A percentile compares a stretch with the other conserved stretches of the same genome.
phyloP scores from a whole-genome alignment of 106 monocot species.

The Triglochin maritima region DNA sequence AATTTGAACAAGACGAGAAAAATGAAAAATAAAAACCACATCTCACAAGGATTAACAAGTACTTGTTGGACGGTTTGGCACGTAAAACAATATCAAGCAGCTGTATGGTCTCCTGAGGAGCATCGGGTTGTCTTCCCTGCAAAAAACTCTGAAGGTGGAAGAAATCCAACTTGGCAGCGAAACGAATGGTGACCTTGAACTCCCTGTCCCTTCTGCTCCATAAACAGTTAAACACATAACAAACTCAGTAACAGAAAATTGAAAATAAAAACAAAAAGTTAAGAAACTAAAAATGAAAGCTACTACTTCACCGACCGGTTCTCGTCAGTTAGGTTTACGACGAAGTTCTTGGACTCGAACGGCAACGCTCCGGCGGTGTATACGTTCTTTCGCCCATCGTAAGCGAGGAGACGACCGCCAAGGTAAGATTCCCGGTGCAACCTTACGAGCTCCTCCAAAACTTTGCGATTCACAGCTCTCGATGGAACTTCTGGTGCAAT shows the following conservation, averaged over 20 bases:
- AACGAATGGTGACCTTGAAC: slow-evolving; percentile 8
- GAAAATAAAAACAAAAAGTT: too few relatives aligned
- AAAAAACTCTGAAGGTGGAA: slow-evolving; percentile 6
- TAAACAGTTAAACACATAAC: too few relatives aligned
- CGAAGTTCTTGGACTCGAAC: slow-evolving; percentile 15
- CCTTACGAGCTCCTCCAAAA: neutral
- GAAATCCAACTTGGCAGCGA: slow-evolving; percentile 5
- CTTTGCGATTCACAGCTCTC: neutral
- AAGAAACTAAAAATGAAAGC: too few relatives aligned
- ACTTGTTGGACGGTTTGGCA: slow-evolving; percentile 1
- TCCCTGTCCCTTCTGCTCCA: slow-evolving; percentile 3
- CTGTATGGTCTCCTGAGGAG: slow-evolving; percentile 13
- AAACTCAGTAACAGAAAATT: neutral
- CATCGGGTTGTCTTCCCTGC: neutral
- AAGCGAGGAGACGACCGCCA: slow-evolving; percentile 2
- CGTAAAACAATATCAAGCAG: slow-evolving; percentile 13
- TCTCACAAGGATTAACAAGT: neutral
- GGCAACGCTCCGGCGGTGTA: slow-evolving; percentile 18
- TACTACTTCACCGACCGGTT: too few relatives aligned
- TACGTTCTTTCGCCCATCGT: slow-evolving; percentile 20
- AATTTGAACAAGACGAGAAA: too few relatives aligned
- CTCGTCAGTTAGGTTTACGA: slow-evolving; percentile 2
- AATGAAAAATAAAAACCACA: neutral
- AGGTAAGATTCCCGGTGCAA: slow-evolving; percentile 8
- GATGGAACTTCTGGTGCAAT: slow-evolving; percentile 1